phyloP scores from a whole-genome alignment of 2,329 filamentous ascomycete species.

The Alternaria ventricosa region DNA sequence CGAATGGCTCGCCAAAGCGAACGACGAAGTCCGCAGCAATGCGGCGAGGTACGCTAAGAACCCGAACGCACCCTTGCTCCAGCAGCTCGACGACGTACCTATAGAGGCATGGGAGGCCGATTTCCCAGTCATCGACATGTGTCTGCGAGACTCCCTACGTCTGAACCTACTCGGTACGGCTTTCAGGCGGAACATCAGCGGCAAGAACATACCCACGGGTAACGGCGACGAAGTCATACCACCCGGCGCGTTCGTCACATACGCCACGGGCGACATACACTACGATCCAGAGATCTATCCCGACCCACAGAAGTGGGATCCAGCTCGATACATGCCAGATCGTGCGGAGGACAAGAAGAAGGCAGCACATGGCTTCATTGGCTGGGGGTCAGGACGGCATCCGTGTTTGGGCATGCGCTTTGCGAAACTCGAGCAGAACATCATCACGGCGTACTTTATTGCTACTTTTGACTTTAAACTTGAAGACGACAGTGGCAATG shows the following conservation, averaged over 20 bases:
- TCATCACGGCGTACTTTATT: conserved; percentile 59
- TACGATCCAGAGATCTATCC: conserved; percentile 58
- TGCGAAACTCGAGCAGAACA: conserved; percentile 61
- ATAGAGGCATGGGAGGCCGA: conserved; percentile 63
- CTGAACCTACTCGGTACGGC: conserved; percentile 56
- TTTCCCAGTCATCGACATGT: conserved; percentile 61
- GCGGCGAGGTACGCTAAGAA: conserved; percentile 54
- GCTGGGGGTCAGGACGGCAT: conserved; percentile 51
- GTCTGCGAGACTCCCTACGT: conserved; percentile 62
- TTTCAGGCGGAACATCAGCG: conserved; percentile 61
- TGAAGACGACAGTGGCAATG: conserved; percentile 50
- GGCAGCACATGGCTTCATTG: conserved; percentile 40
- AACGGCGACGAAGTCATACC: conserved; percentile 58
- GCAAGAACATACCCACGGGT: conserved; percentile 54
- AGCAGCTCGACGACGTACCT: conserved; percentile 53
- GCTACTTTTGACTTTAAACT: conserved; percentile 58
- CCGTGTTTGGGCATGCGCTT: conserved; percentile 56
- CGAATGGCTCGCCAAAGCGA: conserved; percentile 55
- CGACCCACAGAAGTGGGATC: conserved; percentile 59
- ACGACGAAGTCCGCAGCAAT: conserved; percentile 56
- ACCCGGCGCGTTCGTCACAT: conserved; percentile 54
- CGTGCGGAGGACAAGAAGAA: conserved; percentile 57
- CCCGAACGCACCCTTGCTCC: conserved; percentile 40
- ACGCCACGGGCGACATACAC: conserved; percentile 58
- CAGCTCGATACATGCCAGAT: conserved; percentile 56